These are phyloP conservation scores for Hagleromyces aurorensis DNA, from an alignment of 805 yeast species.

Conservation along the genomic window DNA sequence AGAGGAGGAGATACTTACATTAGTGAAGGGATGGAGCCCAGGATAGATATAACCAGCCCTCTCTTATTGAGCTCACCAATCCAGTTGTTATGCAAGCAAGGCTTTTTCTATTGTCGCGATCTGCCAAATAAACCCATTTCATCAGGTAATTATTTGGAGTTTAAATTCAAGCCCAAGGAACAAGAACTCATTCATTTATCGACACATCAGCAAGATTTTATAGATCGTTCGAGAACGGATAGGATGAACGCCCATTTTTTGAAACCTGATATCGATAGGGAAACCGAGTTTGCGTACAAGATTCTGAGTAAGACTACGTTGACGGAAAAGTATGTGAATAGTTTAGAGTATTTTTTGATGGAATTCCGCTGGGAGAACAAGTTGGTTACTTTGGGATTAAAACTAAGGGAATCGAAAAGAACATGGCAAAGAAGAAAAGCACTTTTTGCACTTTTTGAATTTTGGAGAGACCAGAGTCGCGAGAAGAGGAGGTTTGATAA, in stretches of 20 bases:
- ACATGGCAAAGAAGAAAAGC: constrained; percentile 34
- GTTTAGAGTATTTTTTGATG: constrained; percentile 30
- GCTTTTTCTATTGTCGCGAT: constrained; percentile 26
- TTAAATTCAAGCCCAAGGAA: constrained; percentile 27
- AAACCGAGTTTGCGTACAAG: constrained; percentile 23
- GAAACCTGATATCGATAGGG: constrained; percentile 23
- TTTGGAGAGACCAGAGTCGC: constrained; percentile 32
- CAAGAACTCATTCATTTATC: constrained; percentile 21
- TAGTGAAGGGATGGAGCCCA: too few relatives aligned
- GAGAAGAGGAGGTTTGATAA: constrained; percentile 25
- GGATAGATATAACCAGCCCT: too few relatives aligned
- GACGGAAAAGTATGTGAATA: constrained; percentile 30
- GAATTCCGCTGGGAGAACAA: constrained; percentile 33
- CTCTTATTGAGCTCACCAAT: constrained; percentile 24
- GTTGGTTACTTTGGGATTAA: constrained; percentile 26
- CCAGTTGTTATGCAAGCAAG: constrained; percentile 27
- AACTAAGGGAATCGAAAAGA: constrained; percentile 29
- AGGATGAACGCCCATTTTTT: constrained; percentile 26
- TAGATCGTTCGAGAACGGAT: constrained; percentile 18
- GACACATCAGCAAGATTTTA: constrained; percentile 15
- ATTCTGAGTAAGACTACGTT: constrained; percentile 24
- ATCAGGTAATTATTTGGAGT: constrained; percentile 26
- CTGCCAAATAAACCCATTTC: constrained; percentile 25
- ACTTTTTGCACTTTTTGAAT: constrained; percentile 29
- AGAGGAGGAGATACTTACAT: too few relatives aligned